A percentile compares a stretch with the other conserved stretches of the same genome.
phyloP scores from a whole-genome alignment of 2,329 filamentous ascomycete species.

The Hawksworthiomyces lignivorus region DNA sequence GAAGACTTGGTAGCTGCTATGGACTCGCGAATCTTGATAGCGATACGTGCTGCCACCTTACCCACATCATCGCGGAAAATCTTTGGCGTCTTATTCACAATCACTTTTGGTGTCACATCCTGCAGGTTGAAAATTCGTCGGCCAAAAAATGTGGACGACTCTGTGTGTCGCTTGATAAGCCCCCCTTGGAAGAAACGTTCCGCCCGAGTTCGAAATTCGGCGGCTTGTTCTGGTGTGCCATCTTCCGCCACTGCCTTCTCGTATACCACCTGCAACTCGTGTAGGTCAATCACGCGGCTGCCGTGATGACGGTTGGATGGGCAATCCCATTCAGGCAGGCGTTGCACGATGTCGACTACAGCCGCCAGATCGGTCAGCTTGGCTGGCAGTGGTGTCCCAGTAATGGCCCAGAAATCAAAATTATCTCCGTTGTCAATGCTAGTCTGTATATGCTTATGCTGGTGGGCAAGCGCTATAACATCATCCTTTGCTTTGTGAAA shows the following conservation, averaged over 20 bases:
- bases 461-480: constrained; percentile 10
- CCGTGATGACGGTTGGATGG: constrained; percentile 10
- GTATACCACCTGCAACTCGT: constrained; percentile 14
- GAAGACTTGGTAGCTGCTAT: background rate
- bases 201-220: constrained; percentile 10
- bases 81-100: constrained; percentile 16
- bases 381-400: constrained; percentile 17
- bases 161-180: constrained; percentile 17
- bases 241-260: constrained; percentile 13
- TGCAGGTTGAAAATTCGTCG: constrained; percentile 15
- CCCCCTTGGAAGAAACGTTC: constrained; percentile 14
- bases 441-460: constrained; percentile 13
- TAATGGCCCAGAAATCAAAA: constrained; percentile 19
- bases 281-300: constrained; percentile 8
- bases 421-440: background rate
- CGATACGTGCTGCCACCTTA: constrained; percentile 23
- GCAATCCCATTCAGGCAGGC: constrained; percentile 12
- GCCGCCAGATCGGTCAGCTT: constrained; percentile 15
- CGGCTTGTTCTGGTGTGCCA: constrained; percentile 13
- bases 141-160: constrained; percentile 15
- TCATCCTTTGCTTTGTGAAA: constrained; percentile 16
- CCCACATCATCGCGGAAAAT: constrained; percentile 27
- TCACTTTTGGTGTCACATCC: constrained; percentile 10
- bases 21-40: constrained; percentile 1
- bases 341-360: constrained; percentile 13